These are phyloP conservation scores for Butyriboletus loyo DNA, from an alignment of 768 basidiomycete species.

Conservation along the genomic window DNA sequence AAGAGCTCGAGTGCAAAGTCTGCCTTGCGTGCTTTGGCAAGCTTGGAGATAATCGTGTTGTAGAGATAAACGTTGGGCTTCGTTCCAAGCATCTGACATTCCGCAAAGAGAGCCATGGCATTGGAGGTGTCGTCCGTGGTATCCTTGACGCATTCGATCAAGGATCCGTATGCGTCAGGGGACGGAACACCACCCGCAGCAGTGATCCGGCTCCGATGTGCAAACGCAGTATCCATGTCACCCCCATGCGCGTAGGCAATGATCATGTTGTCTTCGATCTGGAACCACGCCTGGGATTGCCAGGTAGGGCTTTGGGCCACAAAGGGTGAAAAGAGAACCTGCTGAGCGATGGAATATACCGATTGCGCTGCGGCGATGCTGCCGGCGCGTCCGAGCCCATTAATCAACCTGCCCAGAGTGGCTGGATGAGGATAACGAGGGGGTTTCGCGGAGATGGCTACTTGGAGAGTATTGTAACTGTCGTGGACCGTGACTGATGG, in stretches of 20 bases:
- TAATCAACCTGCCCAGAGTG: constrained; percentile 61
- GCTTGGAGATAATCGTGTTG: constrained; percentile 96
- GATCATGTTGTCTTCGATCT: constrained; percentile 87
- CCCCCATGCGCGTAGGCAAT: constrained; percentile 81
- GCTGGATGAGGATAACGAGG: constrained; percentile 50
- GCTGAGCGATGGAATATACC: constrained; percentile 69
- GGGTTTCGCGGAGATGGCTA: constrained; percentile 34
- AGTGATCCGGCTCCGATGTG: constrained; percentile 75
- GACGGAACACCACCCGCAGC: constrained; percentile 74
- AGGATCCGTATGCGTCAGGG: constrained; percentile 88
- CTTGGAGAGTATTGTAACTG: constrained; percentile 51
- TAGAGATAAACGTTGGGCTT: constrained; percentile 83
- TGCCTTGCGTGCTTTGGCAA: constrained; percentile 91
- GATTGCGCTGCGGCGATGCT: constrained; percentile 59
- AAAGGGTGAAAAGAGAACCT: constrained; percentile 44
- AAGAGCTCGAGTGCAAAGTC: constrained; percentile 87
- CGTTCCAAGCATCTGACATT: constrained; percentile 68
- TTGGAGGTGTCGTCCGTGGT: constrained; percentile 94
- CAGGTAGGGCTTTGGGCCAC: constrained; percentile 39
- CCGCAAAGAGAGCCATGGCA: constrained; percentile 79
- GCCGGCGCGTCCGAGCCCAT: constrained; percentile 60
- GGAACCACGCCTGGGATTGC: constrained; percentile 65
- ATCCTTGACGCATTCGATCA: constrained; percentile 85
- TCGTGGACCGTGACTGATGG: constrained; percentile 28
- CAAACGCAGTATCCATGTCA: constrained; percentile 73